Conservation (phyloP, 352 stramenopile genomes). For the Phytophthora colocasiae region DNA sequence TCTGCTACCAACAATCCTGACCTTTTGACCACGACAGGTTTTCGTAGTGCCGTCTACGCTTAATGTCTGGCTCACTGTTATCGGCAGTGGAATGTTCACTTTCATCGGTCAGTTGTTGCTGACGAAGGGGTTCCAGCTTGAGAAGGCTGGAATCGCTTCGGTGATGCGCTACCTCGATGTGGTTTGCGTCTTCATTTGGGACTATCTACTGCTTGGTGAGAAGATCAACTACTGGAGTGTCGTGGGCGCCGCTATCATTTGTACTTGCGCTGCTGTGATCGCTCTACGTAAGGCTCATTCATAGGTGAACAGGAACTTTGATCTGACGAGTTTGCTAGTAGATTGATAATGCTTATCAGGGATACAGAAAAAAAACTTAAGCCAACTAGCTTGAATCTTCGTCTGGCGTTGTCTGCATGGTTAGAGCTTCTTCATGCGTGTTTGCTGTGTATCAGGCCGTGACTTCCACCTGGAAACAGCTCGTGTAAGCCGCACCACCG, state of each 20-base stretch:
- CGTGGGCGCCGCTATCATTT: conserved; percentile 76
- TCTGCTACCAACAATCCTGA: background rate
- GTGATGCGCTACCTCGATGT: conserved; percentile 89
- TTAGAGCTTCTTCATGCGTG: background rate
- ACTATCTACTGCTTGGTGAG: conserved; percentile 66
- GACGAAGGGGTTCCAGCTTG: conserved; percentile 84
- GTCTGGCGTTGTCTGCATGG: conserved; percentile 10
- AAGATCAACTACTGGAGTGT: conserved; percentile 79
- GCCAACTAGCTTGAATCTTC: conserved; percentile 9
- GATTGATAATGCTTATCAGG: conserved; percentile 18
- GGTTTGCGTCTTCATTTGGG: conserved; percentile 87
- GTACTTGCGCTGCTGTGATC: conserved; percentile 64
- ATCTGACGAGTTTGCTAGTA: conserved; percentile 11
- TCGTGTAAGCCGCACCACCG: conserved; percentile 66
- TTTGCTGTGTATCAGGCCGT: conserved; percentile 13
- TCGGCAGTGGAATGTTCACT: conserved; percentile 71
- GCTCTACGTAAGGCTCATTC: conserved; percentile 61
- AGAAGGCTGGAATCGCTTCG: conserved; percentile 84
- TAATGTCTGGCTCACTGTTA: conserved; percentile 52
- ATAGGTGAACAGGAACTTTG: conserved; percentile 15
- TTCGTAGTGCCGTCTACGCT: conserved; percentile 56
- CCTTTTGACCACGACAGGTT: conserved; percentile 27
- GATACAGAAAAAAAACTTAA: background rate
- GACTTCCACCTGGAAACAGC: conserved; percentile 71
- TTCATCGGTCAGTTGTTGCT: conserved; percentile 75